These are phyloP conservation scores for Gamarada debralockiae DNA, from an alignment of 495 filamentous ascomycete species.

Conservation along the genomic window DNA sequence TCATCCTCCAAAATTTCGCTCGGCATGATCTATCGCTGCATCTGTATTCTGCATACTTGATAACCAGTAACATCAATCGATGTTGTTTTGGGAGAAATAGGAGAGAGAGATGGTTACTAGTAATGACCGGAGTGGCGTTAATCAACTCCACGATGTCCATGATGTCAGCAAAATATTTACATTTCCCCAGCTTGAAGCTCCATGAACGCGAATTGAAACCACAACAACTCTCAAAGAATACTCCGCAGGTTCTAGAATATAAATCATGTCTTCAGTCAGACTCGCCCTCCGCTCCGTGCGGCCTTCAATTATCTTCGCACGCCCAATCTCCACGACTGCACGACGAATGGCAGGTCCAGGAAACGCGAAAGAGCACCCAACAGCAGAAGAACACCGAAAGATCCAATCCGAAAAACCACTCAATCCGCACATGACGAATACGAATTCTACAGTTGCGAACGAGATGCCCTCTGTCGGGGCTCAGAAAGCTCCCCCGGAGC, in stretches of 20 bases:
- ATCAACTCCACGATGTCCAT: background rate
- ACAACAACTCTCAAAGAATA: background rate
- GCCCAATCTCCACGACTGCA: conserved; percentile 15
- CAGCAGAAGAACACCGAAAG: conserved; percentile 44
- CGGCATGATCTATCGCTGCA: too few species aligned
- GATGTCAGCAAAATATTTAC: background rate
- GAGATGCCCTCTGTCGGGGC: conserved; percentile 56
- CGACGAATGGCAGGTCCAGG: conserved; percentile 17
- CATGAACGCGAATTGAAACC: background rate
- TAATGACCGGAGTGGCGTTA: background rate
- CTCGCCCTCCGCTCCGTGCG: conserved; percentile 31
- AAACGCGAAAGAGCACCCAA: conserved; percentile 30
- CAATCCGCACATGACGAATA: conserved; percentile 62
- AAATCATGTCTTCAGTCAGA: conserved; percentile 36
- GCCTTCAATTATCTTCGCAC: conserved; percentile 24
- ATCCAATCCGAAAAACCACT: conserved; percentile 50
- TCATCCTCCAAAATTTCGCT: too few species aligned
- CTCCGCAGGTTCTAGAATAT: background rate
- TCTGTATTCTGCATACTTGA: too few species aligned
- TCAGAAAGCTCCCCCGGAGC: conserved; percentile 56
- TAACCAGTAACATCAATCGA: too few species aligned
- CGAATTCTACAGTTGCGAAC: conserved; percentile 59
- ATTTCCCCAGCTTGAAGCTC: background rate
- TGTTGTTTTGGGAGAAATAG: background rate
- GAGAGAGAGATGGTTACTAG: background rate